Percentiles rank a stretch among this genome's conserved stretches.
Conservation (phyloP, 768 basidiomycete species). For the Russula abietina region DNA sequence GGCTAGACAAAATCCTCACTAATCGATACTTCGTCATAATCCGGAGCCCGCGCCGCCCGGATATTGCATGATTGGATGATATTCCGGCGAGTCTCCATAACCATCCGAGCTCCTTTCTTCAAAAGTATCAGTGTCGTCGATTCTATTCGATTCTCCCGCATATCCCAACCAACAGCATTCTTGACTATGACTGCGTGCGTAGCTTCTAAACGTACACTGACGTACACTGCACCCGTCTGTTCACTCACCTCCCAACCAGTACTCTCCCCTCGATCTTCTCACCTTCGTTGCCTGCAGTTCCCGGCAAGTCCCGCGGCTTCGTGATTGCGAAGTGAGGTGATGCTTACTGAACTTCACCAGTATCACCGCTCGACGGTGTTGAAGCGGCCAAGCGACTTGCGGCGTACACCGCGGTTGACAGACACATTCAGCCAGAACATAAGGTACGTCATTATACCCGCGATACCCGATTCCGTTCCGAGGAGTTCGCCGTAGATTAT, state of each 20-base stretch:
- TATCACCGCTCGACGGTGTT: slow-evolving; percentile 40
- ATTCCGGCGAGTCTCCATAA: neutral
- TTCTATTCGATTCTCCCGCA: neutral
- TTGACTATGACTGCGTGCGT: slow-evolving; percentile 15
- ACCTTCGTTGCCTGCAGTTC: neutral
- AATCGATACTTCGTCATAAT: neutral
- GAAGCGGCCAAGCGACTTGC: slow-evolving; percentile 87
- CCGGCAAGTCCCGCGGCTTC: slow-evolving; percentile 2
- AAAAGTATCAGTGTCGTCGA: neutral
- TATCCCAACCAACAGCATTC: neutral
- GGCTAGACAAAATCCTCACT: neutral
- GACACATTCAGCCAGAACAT: slow-evolving; percentile 76
- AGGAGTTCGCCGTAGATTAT: slow-evolving; percentile 51
- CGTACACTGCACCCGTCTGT: neutral
- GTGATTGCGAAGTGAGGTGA: neutral
- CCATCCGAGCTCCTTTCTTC: slow-evolving; percentile 8
- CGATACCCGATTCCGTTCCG: neutral
- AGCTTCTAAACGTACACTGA: neutral
- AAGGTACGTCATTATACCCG: slow-evolving; percentile 45
- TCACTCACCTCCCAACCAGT: neutral
- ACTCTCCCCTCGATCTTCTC: slow-evolving; percentile 12
- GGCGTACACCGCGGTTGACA: slow-evolving; percentile 91
- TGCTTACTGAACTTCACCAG: slow-evolving; percentile 1
- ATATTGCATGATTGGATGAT: slow-evolving; percentile 5
- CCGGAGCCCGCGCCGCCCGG: slow-evolving; percentile 17